These are phyloP conservation scores for Aspergillus panamensis DNA, from an alignment of 495 filamentous ascomycete genomes.

Conservation along the genomic window DNA sequence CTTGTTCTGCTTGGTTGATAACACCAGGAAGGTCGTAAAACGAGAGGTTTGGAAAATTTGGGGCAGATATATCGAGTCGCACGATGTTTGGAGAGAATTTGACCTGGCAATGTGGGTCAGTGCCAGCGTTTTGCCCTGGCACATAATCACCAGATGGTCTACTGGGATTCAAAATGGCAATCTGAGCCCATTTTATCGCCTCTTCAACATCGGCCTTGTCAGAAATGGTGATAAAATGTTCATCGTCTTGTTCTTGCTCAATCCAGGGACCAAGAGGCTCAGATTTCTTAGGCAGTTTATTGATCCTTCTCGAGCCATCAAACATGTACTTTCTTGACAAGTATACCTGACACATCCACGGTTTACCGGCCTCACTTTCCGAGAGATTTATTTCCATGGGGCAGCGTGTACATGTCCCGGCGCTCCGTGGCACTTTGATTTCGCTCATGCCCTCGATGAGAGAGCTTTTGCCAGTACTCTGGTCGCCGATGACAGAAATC, in stretches of 20 bases:
- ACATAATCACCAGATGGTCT: slow-evolving; percentile 43
- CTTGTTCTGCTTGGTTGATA: slow-evolving; percentile 60
- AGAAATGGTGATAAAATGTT: slow-evolving; percentile 39
- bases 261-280: slow-evolving; percentile 48
- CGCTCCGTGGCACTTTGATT: slow-evolving; percentile 67
- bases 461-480: slow-evolving; percentile 75
- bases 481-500: slow-evolving; percentile 76
- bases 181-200: slow-evolving; percentile 63
- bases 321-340: slow-evolving; percentile 57
- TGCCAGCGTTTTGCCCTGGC: slow-evolving; percentile 39
- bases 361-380: slow-evolving; percentile 38
- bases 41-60: slow-evolving; percentile 62
- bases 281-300: slow-evolving; percentile 22
- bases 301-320: slow-evolving; percentile 25
- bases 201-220: slow-evolving; percentile 52
- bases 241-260: slow-evolving; percentile 32
- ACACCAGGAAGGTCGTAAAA: slow-evolving; percentile 83
- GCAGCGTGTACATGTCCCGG: slow-evolving; percentile 71
- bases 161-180: slow-evolving; percentile 65
- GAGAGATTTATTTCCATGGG: slow-evolving; percentile 74
- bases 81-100: slow-evolving; percentile 79
- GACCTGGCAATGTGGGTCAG: slow-evolving; percentile 36
- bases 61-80: slow-evolving; percentile 66
- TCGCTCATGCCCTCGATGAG: slow-evolving; percentile 76
- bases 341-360: slow-evolving; percentile 62